Conservation (phyloP, 306 rosid genomes). For the Medicago arabica region DNA sequence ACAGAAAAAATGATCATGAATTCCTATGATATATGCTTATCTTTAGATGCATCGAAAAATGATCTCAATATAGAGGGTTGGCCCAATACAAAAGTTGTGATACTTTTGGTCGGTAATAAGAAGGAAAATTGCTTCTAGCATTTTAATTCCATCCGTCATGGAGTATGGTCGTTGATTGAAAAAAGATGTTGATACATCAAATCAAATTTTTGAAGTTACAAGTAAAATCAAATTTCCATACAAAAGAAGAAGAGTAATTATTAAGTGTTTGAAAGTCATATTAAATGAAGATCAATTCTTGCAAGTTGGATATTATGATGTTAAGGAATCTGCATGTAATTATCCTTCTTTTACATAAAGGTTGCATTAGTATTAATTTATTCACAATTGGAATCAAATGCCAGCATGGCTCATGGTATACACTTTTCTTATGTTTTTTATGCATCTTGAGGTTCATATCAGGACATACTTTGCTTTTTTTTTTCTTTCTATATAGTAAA, state of each 20-base stretch:
- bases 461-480: background rate
- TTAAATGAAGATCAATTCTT: constrained; percentile 47
- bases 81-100: constrained; percentile 74
- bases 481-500: too few species aligned
- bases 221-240: background rate
- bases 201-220: background rate
- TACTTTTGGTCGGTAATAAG: constrained; percentile 61
- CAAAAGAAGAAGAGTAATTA: constrained; percentile 51
- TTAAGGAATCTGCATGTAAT: constrained; percentile 66
- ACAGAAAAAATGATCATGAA: constrained; percentile 60
- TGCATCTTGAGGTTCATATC: constrained; percentile 14
- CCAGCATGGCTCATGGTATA: background rate
- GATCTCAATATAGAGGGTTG: constrained; percentile 63
- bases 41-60: constrained; percentile 60
- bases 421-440: background rate
- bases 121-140: constrained; percentile 62
- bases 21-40: constrained; percentile 60
- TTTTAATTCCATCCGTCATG: constrained; percentile 56
- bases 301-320: constrained; percentile 69
- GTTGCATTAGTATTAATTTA: constrained; percentile 10
- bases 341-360: constrained; percentile 19
- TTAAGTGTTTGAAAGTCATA: constrained; percentile 50
- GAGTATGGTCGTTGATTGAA: constrained; percentile 79
- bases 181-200: constrained; percentile 51
- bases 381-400: constrained; percentile 5